Conservation (phyloP, 2,329 filamentous ascomycete genomes). For the Colletotrichum incanum region DNA sequence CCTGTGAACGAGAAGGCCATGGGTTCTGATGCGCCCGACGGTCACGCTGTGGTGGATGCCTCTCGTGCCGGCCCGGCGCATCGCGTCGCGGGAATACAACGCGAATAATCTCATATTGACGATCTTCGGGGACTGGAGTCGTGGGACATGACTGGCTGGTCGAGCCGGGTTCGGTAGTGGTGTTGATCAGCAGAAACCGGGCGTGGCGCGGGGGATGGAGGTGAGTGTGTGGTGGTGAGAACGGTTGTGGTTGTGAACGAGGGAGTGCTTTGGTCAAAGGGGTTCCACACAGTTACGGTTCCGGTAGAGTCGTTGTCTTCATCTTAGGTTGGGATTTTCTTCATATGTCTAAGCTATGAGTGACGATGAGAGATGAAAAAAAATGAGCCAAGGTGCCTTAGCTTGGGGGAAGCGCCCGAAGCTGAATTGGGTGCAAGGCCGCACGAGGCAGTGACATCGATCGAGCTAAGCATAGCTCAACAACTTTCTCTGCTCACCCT, state of each 20-base stretch:
- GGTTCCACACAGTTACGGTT: conserved; percentile 17
- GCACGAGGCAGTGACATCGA: conserved; percentile 29
- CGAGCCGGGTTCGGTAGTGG: conserved; percentile 17
- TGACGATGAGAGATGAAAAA: not conserved
- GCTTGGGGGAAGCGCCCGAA: not conserved
- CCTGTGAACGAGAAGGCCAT: conserved; percentile 28
- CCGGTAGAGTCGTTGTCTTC: conserved; percentile 14
- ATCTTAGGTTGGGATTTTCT: conserved; percentile 5
- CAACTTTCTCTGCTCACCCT: conserved; percentile 38
- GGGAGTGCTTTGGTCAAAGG: conserved; percentile 8
- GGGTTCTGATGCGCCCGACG: conserved; percentile 37
- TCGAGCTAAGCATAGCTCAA: conserved; percentile 29
- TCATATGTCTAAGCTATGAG: not conserved
- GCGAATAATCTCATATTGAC: conserved; percentile 36
- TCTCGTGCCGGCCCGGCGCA: conserved; percentile 23
- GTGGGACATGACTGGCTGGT: conserved; percentile 37
- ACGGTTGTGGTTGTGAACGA: not conserved
- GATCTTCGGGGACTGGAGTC: conserved; percentile 21
- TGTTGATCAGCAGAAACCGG: conserved; percentile 20
- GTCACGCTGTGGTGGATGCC: conserved; percentile 35
- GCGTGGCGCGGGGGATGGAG: conserved; percentile 13
- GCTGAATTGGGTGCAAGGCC: conserved; percentile 17
- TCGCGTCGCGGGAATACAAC: conserved; percentile 17
- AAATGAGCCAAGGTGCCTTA: not conserved
- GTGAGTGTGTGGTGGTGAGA: not conserved